Evolutionary conservation across 352 stramenopile species (phyloP), one percentile per base, ranked within the genome.

Genomic region (Globisporangium carolinianum): DNA sequence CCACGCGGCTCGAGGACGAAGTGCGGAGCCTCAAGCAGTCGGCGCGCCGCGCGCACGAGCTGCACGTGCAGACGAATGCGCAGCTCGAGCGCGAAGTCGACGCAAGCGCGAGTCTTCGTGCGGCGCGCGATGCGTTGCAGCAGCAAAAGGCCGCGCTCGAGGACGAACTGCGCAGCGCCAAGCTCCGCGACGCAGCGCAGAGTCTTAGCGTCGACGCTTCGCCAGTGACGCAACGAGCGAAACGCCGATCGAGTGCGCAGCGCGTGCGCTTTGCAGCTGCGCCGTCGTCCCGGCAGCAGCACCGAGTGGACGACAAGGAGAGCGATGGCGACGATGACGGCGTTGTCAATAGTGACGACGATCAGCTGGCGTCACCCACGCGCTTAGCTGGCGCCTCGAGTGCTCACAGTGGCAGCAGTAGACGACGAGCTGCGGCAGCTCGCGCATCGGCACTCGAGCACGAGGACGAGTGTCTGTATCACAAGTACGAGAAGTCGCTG

Each of bases 71-170:
- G 17, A 62, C 75, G 36, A 74, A 63, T n/a, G 69, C 62, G 66
- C 75, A 83, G 55, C 62, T 88, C 39, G 78, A 88, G 56, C 70
- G 73, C 32, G 78, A 85, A 47, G 57, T 83, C 15, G 53, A 66
- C 18, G 75, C 80, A 36, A 83, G 79, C 32, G 67, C 72, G 12
- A 69, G 51, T 47, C 32, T 88, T 12, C 61, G 80, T 52, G 68
- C 69, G 1, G 61, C 65, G 24, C 64, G 80, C 47, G 71, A 75
- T 6, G 68, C 74, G 36, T 43, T 86, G 14, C 63, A 65, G 18
- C 62, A 47, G 14, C 71, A 85, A 48, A 71, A 83, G 2, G 70
- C 76, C 41, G 61, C 60, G 12, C 56, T 69, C 12, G 68, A 86
- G 58, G 55, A 53, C 45, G 62, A 85, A 14, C 55, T 83, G 3